A percentile compares a stretch with the other conserved stretches of the same genome.
phyloP scores from a whole-genome alignment of 345 rosid genomes.

The Ailanthus altissimus region DNA sequence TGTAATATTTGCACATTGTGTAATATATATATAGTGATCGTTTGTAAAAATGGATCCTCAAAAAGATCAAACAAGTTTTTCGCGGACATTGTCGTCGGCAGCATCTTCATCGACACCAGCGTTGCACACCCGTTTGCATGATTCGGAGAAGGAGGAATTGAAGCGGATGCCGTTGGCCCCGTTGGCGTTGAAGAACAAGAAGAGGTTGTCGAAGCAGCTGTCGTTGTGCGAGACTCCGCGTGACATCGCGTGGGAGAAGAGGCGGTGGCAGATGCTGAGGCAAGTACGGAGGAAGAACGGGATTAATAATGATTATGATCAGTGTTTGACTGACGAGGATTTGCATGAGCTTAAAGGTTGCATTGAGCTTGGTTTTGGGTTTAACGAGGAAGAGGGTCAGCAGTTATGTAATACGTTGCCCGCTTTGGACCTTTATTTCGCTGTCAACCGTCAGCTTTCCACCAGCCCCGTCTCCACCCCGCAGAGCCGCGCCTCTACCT shows the following conservation, averaged over 20 bases:
- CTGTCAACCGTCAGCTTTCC: constrained; percentile 79
- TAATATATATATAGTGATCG: too few relatives aligned
- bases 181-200: constrained; percentile 39
- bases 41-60: neutral
- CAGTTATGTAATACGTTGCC: constrained; percentile 71
- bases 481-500: constrained; percentile 42
- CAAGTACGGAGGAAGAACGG: constrained; percentile 44
- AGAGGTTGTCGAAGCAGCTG: constrained; percentile 63
- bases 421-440: constrained; percentile 86
- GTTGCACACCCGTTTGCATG: constrained; percentile 26
- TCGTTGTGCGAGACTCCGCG: constrained; percentile 79
- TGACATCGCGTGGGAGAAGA: constrained; percentile 84
- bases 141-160: constrained; percentile 40
- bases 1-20: too few relatives aligned
- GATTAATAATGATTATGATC: constrained; percentile 30
- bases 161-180: constrained; percentile 47
- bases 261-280: constrained; percentile 61
- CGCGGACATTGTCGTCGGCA: neutral
- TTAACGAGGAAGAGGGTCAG: constrained; percentile 82
- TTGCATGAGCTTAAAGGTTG: constrained; percentile 82
- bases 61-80: neutral
- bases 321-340: constrained; percentile 76
- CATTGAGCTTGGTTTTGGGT: constrained; percentile 94
- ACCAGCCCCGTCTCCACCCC: constrained; percentile 76
- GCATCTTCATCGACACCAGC: constrained; percentile 20